A percentile compares a stretch with the other conserved stretches of the same genome.
phyloP scores from a whole-genome alignment of 2,329 filamentous ascomycete species.

The Scedosporium minutisporum region DNA sequence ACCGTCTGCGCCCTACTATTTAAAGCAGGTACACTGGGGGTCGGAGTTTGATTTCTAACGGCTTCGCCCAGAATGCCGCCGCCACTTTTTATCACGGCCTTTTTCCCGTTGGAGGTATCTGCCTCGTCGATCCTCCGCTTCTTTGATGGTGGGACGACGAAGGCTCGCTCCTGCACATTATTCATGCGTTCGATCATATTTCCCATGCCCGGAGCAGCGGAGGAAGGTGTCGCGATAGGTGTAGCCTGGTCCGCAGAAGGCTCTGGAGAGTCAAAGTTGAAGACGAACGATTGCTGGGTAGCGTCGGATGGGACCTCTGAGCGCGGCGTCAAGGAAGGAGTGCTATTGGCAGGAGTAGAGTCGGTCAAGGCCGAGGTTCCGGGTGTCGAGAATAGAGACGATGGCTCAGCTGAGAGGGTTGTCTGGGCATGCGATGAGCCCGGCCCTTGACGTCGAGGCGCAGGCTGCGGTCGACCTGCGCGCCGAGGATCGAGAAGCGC shows the following conservation, averaged over 20 bases:
- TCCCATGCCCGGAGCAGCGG: slow-evolving; percentile 33
- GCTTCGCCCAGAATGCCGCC: slow-evolving; percentile 55
- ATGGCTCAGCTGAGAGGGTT: not conserved
- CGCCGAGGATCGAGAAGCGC: slow-evolving; percentile 28
- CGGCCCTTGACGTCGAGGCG: slow-evolving; percentile 35
- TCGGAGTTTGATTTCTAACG: slow-evolving; percentile 44
- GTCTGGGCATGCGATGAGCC: not conserved
- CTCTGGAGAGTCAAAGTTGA: slow-evolving; percentile 2
- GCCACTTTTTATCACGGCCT: slow-evolving; percentile 34
- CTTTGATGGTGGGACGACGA: slow-evolving; percentile 48
- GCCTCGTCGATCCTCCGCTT: slow-evolving; percentile 44
- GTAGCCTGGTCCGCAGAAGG: slow-evolving; percentile 8
- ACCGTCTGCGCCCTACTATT: slow-evolving; percentile 30
- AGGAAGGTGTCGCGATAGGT: slow-evolving; percentile 10
- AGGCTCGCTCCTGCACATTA: slow-evolving; percentile 57
- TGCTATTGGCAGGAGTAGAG: not conserved
- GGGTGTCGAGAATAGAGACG: not conserved
- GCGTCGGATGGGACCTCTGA: not conserved
- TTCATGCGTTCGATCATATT: slow-evolving; percentile 67
- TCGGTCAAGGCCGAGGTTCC: not conserved
- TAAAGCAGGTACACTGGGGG: slow-evolving; percentile 16
- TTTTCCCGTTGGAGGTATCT: slow-evolving; percentile 30
- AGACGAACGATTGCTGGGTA: not conserved
- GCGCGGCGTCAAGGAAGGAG: not conserved
- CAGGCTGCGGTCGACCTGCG: slow-evolving; percentile 45